Evolutionary conservation across 1,284 basidiomycete genomes (phyloP).

Genomic region (Boletus semigastroideus): DNA sequence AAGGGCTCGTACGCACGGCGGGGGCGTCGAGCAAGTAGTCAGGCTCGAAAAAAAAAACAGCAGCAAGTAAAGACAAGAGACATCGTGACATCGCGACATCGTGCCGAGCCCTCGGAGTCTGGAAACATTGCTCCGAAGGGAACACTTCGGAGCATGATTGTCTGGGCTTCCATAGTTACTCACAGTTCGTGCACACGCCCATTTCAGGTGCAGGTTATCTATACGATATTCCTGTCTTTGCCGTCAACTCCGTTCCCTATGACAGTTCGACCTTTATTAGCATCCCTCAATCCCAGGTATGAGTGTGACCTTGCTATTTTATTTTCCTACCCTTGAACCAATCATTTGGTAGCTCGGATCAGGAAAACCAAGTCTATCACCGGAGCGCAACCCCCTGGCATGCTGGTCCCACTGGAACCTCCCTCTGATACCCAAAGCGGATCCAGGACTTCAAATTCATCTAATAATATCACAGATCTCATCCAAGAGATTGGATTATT

Average conservation of each 20-base stretch:
- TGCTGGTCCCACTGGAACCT: background rate
- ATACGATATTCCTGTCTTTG: constrained; percentile 19
- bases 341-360: background rate
- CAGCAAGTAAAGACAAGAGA: too few relatives aligned
- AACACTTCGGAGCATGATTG: too few relatives aligned
- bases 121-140: too few relatives aligned
- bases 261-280: constrained; percentile 4
- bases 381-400: background rate
- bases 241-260: constrained; percentile 8
- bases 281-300: background rate
- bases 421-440: background rate
- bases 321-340: background rate
- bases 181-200: background rate
- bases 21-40: too few relatives aligned
- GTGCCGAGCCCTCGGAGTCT: too few relatives aligned
- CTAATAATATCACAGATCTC: background rate
- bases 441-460: background rate
- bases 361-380: background rate
- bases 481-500: background rate
- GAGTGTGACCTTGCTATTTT: background rate
- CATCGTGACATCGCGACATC: too few relatives aligned
- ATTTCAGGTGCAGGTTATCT: constrained; percentile 1
- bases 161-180: too few relatives aligned
- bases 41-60: too few relatives aligned
- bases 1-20: too few relatives aligned